These are phyloP conservation scores for Chaetoceros tenuissimus DNA, from an alignment of 108 stramenopile genomes.

Conservation along the genomic window DNA sequence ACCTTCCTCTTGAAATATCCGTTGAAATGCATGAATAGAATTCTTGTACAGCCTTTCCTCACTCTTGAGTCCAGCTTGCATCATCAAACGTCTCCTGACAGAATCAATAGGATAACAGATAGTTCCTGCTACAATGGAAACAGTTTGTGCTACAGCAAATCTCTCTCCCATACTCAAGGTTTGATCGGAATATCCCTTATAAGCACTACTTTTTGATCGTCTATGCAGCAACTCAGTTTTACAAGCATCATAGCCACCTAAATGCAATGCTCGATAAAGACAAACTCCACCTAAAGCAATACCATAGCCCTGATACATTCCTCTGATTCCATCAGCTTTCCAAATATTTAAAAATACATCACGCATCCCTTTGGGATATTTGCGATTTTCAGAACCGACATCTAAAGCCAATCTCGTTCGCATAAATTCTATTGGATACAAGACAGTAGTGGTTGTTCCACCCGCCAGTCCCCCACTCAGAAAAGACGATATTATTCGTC, in stretches of 20 bases:
- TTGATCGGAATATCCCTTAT: not conserved
- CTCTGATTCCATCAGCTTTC: constrained; percentile 76
- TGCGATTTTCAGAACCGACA: constrained; percentile 43
- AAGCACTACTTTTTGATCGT: not conserved
- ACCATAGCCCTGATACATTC: constrained; percentile 96
- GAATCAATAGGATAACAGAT: constrained; percentile 98
- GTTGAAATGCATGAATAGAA: constrained; percentile 53
- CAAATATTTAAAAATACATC: constrained; percentile 65
- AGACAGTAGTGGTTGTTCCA: constrained; percentile 85
- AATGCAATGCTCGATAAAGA: constrained; percentile 88
- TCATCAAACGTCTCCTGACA: constrained; percentile 94
- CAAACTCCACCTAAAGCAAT: constrained; percentile 89
- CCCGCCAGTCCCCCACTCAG: constrained; percentile 94
- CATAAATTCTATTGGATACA: constrained; percentile 96
- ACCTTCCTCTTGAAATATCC: constrained; percentile 54
- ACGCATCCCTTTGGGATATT: constrained; percentile 55
- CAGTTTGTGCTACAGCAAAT: constrained; percentile 82
- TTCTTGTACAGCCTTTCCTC: constrained; percentile 43
- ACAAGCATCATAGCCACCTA: constrained; percentile 95
- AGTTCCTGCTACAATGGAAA: constrained; percentile 83
- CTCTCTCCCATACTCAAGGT: constrained; percentile 35
- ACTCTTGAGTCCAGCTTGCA: constrained; percentile 72
- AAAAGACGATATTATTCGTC: constrained; percentile 49
- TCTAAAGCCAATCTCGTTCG: constrained; percentile 96
- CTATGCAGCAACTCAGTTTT: constrained; percentile 47